These are phyloP conservation scores for Rhexocercosporidium sp. DNA, from an alignment of 2,329 filamentous ascomycete genomes.

Conservation along the genomic window DNA sequence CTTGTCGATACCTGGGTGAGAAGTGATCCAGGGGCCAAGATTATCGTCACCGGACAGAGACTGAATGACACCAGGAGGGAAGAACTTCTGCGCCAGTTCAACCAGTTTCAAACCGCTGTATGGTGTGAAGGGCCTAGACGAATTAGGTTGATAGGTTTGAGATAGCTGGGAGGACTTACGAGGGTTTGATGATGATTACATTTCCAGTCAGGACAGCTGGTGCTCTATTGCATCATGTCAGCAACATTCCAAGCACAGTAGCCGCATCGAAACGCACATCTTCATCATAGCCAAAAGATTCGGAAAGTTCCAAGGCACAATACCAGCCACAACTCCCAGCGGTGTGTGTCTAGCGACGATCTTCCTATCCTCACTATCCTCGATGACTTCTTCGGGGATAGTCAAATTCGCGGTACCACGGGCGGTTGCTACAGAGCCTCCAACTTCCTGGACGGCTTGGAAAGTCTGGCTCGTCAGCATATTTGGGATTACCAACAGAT, in stretches of 20 bases:
- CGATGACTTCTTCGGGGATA: constrained; percentile 23
- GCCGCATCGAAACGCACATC: constrained; percentile 38
- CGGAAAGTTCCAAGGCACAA: constrained; percentile 66
- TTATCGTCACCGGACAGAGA: constrained; percentile 59
- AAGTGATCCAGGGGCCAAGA: constrained; percentile 57
- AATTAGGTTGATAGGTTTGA: not conserved
- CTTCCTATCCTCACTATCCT: constrained; percentile 35
- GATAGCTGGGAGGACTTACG: constrained; percentile 33
- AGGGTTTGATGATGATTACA: constrained; percentile 62
- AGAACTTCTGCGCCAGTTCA: constrained; percentile 53
- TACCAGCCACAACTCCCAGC: constrained; percentile 57
- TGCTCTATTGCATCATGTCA: constrained; percentile 22
- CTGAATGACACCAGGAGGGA: constrained; percentile 63
- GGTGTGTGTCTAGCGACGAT: constrained; percentile 52
- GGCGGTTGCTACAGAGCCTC: not conserved
- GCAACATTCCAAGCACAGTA: not conserved
- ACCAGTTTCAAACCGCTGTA: constrained; percentile 57
- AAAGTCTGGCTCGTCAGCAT: not conserved
- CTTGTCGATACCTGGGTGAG: constrained; percentile 60
- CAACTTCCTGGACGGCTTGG: not conserved
- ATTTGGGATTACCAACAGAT: not conserved
- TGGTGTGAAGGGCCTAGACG: constrained; percentile 54
- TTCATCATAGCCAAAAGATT: constrained; percentile 55
- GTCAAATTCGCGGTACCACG: not conserved
- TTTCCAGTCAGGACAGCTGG: constrained; percentile 57